Percentiles rank a stretch among this genome's conserved stretches.
Conservation (phyloP, 2,329 filamentous ascomycete species). For the Colletotrichum tofieldiae region DNA sequence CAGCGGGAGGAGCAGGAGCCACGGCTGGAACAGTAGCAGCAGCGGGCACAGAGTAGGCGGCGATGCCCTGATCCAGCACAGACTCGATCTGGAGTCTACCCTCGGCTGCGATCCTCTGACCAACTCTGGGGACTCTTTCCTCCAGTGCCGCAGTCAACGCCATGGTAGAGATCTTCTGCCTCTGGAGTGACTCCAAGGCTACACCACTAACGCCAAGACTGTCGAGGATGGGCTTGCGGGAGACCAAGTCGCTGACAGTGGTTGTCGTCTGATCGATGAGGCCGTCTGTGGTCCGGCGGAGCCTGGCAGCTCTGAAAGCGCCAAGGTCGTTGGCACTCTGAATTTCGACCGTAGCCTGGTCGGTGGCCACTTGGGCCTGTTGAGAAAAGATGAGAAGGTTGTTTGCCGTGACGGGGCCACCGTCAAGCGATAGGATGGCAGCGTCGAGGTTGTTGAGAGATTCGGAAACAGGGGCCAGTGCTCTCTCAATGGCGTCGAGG, state of each 20-base stretch:
- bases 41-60: conserved; percentile 37
- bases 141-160: conserved; percentile 47
- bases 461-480: conserved; percentile 26
- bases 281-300: conserved; percentile 44
- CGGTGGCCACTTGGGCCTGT: conserved; percentile 40
- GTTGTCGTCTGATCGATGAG: conserved; percentile 46
- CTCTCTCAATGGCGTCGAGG: conserved; percentile 29
- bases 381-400: conserved; percentile 35
- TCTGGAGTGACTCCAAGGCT: conserved; percentile 45
- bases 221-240: conserved; percentile 48
- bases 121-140: conserved; percentile 47
- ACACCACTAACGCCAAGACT: conserved; percentile 47
- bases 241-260: conserved; percentile 44
- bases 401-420: conserved; percentile 33
- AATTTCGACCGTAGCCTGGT: conserved; percentile 48
- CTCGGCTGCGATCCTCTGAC: conserved; percentile 48
- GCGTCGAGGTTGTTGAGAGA: conserved; percentile 31
- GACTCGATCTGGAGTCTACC: conserved; percentile 46
- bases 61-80: conserved; percentile 45
- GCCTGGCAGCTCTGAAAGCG: conserved; percentile 44
- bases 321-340: conserved; percentile 44
- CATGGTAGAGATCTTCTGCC: conserved; percentile 45
- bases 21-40: not conserved
- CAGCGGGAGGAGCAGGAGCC: conserved; percentile 3
- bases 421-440: conserved; percentile 34